Percentiles rank a stretch among this genome's conserved stretches.
Evolutionary conservation across 2,329 filamentous ascomycete species (phyloP).

Genomic region (Fusarium dimerum): DNA sequence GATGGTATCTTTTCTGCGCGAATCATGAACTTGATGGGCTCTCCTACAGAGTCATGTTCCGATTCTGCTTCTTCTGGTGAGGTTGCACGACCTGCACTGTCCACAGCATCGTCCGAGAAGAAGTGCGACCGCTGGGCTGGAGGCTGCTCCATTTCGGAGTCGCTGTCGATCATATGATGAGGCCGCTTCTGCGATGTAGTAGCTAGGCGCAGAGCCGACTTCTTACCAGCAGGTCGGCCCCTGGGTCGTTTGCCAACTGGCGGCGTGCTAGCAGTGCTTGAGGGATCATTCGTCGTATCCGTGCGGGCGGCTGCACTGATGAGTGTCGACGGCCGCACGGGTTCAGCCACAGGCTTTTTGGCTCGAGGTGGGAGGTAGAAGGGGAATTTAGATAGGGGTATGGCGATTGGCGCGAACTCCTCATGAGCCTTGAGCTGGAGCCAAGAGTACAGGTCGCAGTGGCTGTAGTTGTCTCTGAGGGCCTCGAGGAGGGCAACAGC

Average conservation of each 20-base stretch:
- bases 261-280: conserved; percentile 22
- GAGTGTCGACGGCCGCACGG: neutral
- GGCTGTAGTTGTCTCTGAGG: conserved; percentile 36
- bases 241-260: conserved; percentile 37
- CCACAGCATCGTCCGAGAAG: conserved; percentile 36
- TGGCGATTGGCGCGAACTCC: conserved; percentile 30
- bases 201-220: conserved; percentile 45
- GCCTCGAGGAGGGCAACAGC: conserved; percentile 40
- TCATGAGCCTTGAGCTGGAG: conserved; percentile 32
- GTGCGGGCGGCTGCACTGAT: neutral
- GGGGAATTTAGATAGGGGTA: conserved; percentile 33
- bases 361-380: conserved; percentile 24
- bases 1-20: conserved; percentile 52
- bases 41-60: conserved; percentile 11
- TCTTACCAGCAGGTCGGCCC: conserved; percentile 44
- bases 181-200: conserved; percentile 47
- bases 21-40: conserved; percentile 46
- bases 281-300: conserved; percentile 9
- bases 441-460: conserved; percentile 35
- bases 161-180: conserved; percentile 40
- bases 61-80: conserved; percentile 25
- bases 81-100: conserved; percentile 27
- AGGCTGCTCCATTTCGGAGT: conserved; percentile 39
- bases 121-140: conserved; percentile 38
- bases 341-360: conserved; percentile 13